phyloP scores from a whole-genome alignment of 2,329 filamentous ascomycete genomes.

The Cladosporium phlei region DNA sequence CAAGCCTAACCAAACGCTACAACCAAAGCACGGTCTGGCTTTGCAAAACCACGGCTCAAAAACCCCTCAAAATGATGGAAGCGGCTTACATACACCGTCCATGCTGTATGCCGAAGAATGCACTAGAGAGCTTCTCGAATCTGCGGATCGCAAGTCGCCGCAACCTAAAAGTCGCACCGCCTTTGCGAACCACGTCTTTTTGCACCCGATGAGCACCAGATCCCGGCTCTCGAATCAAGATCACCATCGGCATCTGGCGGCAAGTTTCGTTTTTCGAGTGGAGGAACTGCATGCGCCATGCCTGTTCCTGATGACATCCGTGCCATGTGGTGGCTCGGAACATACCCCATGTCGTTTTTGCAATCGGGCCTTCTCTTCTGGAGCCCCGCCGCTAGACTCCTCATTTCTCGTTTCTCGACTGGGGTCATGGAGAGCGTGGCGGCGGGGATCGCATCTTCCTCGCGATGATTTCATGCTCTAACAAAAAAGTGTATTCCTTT shows the following conservation, averaged over 20 bases:
- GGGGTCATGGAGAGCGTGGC: slow-evolving; percentile 1
- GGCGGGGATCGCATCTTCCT: slow-evolving; percentile 8
- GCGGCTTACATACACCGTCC: not conserved
- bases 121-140: slow-evolving; percentile 7
- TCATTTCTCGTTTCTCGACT: no score
- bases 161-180: not conserved
- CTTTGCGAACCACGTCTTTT: not conserved
- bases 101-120: not conserved
- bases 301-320: slow-evolving; percentile 2
- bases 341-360: no score
- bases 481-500: slow-evolving; percentile 10
- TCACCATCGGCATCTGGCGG: not conserved
- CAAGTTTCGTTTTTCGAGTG: not conserved
- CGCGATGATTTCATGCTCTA: no score
- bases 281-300: not conserved
- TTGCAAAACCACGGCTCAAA: not conserved
- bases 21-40: slow-evolving; percentile 1
- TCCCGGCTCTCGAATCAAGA: not conserved
- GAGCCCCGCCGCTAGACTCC: not conserved
- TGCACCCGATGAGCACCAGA: not conserved
- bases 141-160: not conserved
- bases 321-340: no score
- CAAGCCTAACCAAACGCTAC: slow-evolving; percentile 7
- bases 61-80: slow-evolving; percentile 10
- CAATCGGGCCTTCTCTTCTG: slow-evolving; percentile 9